A percentile compares a stretch with the other conserved stretches of the same genome.
Conservation (phyloP, 352 stramenopile genomes). For the Phytophthora pini region DNA sequence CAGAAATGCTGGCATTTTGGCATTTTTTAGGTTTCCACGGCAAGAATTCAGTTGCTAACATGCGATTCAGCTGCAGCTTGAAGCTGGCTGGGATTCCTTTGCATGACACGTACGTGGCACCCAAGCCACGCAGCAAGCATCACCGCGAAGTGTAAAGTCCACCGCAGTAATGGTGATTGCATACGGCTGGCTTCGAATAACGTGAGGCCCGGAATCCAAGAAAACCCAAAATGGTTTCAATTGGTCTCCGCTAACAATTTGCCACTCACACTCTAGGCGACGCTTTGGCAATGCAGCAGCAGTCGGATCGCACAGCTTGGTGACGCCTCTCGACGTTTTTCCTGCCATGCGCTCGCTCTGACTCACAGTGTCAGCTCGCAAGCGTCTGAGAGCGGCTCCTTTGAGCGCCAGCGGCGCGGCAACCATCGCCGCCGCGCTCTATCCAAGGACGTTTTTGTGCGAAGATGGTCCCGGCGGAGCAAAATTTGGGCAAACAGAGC, state of each 20-base stretch:
- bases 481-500: constrained; percentile 25
- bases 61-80: not conserved
- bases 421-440: constrained; percentile 5
- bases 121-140: not conserved
- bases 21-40: not conserved
- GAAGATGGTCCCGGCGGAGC: constrained; percentile 23
- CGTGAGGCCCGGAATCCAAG: not conserved
- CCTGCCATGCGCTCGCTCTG: not conserved
- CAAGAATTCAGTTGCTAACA: not conserved
- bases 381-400: too few species aligned
- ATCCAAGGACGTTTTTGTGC: constrained; percentile 19
- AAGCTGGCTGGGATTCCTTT: not conserved
- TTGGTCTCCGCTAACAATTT: not conserved
- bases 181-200: constrained; percentile 5
- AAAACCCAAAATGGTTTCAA: not conserved
- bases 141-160: constrained; percentile 13
- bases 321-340: constrained; percentile 8
- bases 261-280: not conserved
- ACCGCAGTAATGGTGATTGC: constrained; percentile 8
- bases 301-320: constrained; percentile 14
- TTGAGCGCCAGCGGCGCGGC: not conserved
- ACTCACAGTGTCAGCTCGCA: not conserved
- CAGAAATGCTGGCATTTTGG: not conserved
- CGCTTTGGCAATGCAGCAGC: not conserved
- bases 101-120: too few species aligned